Evolutionary conservation across 495 filamentous ascomycete genomes (phyloP), one percentile per base, ranked within the genome.

Genomic region (Aspergillus carlsbadensis): DNA sequence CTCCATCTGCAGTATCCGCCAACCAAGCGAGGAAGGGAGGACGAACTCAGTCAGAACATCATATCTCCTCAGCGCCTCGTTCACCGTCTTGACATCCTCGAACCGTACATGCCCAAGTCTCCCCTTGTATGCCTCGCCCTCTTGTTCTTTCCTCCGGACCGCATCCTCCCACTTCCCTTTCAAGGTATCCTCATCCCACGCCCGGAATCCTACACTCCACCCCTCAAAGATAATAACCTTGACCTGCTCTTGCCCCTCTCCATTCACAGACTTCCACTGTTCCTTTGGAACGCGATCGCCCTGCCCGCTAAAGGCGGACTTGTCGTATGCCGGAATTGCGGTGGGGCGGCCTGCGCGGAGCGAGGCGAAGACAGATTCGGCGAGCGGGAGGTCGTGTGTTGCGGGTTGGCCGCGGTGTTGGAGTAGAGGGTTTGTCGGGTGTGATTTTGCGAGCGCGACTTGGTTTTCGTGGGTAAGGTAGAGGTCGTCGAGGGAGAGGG

Each of bases 401-500:
- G 82, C 86, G 60, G 84, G 92, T 65, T 96, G 87, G 21, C 93
- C 92, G 37, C 94, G 83, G 60, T 90, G 85, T 60, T 91, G 89
- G 18, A 96, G 74, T 2, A 97, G 78, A 14, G 80, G 80, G 63
- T 97, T 98, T 29, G 78, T 64, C 0, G 86, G 81, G 67, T 93
- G 74, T 0, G 79, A 65, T 24, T 67, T 57, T 13, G 77, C 88
- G 14, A 97, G 80, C 8, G 76, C 69, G n/a, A 80, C 66, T 72
- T 95, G 93, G 60, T 87, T 81, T 39, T 73, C 75, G 70, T 89
- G 87, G 3, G 85, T 76, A 52, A 95, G 82, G 69, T 97, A 97
- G 52, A 97, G 84, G 70, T 98, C 92, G 69, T 97, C 93, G 52
- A 96, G 91, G 64, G 88, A 92, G 63, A 91, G 78, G 7, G 92